Evolutionary conservation across 1,139 yeast genomes (phyloP).

Genomic region (Pichia sp.): DNA sequence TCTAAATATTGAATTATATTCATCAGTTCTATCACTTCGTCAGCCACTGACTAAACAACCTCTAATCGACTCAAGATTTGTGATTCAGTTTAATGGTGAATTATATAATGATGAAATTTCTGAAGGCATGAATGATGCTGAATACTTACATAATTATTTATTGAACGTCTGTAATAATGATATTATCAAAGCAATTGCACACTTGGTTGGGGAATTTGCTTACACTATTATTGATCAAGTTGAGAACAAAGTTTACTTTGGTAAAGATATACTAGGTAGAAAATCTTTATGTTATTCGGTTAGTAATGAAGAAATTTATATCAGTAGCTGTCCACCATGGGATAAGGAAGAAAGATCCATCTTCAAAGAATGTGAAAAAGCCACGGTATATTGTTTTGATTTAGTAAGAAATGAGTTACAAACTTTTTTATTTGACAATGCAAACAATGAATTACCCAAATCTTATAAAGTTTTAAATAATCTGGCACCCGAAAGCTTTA

Average conservation of each 20-base stretch:
- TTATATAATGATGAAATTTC: conserved; percentile 56
- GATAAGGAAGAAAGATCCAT: conserved; percentile 21
- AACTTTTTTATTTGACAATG: conserved; percentile 18
- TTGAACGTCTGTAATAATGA: conserved; percentile 22
- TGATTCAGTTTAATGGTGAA: conserved; percentile 83
- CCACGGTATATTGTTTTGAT: conserved; percentile 41
- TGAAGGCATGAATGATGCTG: conserved; percentile 43
- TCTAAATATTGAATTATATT: conserved; percentile 28
- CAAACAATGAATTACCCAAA: conserved; percentile 16
- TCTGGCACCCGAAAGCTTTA: neutral
- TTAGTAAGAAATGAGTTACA: conserved; percentile 11
- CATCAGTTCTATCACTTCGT: conserved; percentile 74
- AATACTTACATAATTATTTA: conserved; percentile 31
- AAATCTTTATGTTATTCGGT: conserved; percentile 55
- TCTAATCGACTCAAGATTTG: conserved; percentile 31
- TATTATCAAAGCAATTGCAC: conserved; percentile 32
- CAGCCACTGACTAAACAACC: conserved; percentile 79
- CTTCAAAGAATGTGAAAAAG: conserved; percentile 49
- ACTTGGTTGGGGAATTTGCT: conserved; percentile 78
- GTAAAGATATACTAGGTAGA: conserved; percentile 78
- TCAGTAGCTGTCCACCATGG: conserved; percentile 43
- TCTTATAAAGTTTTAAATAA: conserved; percentile 10
- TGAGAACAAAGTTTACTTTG: conserved; percentile 52
- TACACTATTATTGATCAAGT: conserved; percentile 41
- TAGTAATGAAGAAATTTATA: conserved; percentile 31